phyloP scores from a whole-genome alignment of 2,329 filamentous ascomycete genomes.

The Botrytis galanthina region DNA sequence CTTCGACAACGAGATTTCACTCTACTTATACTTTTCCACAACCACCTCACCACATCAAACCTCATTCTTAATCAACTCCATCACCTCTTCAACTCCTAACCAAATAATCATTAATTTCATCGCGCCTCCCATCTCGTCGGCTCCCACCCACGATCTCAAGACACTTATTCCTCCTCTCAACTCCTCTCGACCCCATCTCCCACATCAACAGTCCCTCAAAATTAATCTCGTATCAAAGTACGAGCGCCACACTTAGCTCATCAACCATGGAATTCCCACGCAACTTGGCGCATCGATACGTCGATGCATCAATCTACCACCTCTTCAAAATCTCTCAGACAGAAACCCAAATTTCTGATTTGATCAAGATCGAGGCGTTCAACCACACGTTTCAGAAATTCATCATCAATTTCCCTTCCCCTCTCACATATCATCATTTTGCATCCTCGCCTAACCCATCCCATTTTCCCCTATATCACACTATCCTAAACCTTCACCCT shows the following conservation, averaged over 20 bases:
- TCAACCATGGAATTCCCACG: neutral
- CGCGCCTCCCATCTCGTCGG: neutral
- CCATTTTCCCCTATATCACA: neutral
- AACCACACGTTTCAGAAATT: neutral
- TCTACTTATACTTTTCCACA: neutral
- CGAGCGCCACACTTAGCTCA: neutral
- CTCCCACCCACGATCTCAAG: neutral
- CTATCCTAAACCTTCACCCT: neutral
- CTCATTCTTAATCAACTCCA: neutral
- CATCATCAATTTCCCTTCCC: neutral
- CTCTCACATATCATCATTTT: neutral
- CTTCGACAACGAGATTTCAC: neutral
- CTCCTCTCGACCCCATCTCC: neutral
- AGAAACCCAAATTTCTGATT: rapidly evolving
- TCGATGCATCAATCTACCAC: neutral
- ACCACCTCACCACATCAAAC: neutral
- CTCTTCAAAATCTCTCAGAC: neutral
- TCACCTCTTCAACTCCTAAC: neutral
- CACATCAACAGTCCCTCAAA: neutral
- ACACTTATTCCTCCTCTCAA: neutral
- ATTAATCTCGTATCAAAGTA: neutral
- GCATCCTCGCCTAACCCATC: neutral
- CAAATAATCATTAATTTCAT: rapidly evolving
- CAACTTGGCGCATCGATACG: neutral
- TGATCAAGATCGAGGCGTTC: neutral